These are phyloP conservation scores for Acaromyces ingoldii DNA, from an alignment of 1,284 basidiomycete genomes.

Conservation along the genomic window DNA sequence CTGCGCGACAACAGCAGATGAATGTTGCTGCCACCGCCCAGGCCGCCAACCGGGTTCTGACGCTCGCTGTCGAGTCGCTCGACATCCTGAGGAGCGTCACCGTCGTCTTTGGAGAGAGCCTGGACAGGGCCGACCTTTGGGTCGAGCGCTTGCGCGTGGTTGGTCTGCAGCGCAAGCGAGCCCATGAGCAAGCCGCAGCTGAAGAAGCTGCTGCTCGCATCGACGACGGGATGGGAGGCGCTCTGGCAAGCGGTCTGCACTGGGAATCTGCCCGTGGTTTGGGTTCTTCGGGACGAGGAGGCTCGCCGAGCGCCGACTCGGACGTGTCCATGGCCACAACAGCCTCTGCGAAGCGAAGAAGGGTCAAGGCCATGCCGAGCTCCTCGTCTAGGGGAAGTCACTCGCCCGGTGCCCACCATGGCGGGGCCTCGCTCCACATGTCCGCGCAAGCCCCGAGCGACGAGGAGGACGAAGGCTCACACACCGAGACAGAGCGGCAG, in stretches of 20 bases:
- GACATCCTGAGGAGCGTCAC: constrained; percentile 86
- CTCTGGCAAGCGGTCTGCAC: neutral
- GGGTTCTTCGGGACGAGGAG: constrained; percentile 3
- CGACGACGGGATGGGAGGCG: constrained; percentile 7
- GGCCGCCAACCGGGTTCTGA: constrained; percentile 74
- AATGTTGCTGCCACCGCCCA: constrained; percentile 46
- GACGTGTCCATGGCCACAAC: constrained; percentile 8
- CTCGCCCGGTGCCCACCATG: neutral
- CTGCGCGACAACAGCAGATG: constrained; percentile 22
- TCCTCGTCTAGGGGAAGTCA: neutral
- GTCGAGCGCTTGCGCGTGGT: constrained; percentile 54
- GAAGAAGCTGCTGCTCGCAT: constrained; percentile 10
- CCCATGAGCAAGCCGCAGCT: constrained; percentile 25
- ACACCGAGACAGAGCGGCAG: neutral
- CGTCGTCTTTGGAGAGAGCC: constrained; percentile 74
- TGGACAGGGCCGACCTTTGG: constrained; percentile 79
- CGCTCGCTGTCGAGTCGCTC: constrained; percentile 79
- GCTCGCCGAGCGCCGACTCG: constrained; percentile 7
- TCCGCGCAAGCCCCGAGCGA: neutral
- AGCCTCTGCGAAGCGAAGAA: constrained; percentile 7
- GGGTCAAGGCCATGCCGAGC: neutral
- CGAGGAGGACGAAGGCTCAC: neutral
- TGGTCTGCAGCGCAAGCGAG: constrained; percentile 36
- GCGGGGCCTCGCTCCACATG: neutral
- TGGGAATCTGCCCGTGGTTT: constrained; percentile 10